These are phyloP conservation scores for Trapa bicornis DNA, from an alignment of 345 rosid species.

Conservation along the genomic window DNA sequence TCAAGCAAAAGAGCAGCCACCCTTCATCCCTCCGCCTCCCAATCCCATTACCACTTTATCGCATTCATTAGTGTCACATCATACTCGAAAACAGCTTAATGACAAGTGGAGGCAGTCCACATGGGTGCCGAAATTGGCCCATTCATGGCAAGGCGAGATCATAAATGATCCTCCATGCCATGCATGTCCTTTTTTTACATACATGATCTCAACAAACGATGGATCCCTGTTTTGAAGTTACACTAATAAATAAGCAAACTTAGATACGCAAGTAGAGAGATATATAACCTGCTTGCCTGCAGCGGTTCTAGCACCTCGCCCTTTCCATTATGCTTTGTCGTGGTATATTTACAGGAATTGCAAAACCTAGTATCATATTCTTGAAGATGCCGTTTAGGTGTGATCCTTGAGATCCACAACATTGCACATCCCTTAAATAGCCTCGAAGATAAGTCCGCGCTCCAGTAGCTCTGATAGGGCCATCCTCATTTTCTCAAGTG, in stretches of 20 bases:
- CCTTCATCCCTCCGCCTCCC: too few species aligned
- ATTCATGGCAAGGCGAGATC: too few species aligned
- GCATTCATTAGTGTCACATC: too few species aligned
- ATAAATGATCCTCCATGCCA: too few species aligned
- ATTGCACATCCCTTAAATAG: background rate
- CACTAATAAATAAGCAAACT: background rate
- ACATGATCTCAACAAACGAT: too few species aligned
- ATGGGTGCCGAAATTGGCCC: too few species aligned
- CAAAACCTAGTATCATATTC: background rate
- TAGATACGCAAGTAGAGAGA: background rate
- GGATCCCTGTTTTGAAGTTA: too few species aligned
- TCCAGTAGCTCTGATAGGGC: constrained; percentile 65
- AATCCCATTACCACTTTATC: too few species aligned
- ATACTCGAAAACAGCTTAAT: too few species aligned
- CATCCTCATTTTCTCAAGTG: constrained; percentile 74
- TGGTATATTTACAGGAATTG: background rate
- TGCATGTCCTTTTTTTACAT: too few species aligned
- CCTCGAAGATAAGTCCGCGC: constrained; percentile 22
- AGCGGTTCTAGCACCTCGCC: background rate
- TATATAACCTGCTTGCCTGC: background rate
- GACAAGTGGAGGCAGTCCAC: too few species aligned
- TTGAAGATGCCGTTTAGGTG: background rate
- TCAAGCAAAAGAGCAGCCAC: too few species aligned
- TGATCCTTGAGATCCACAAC: background rate
- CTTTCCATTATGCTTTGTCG: background rate